A percentile compares a stretch with the other conserved stretches of the same genome.
Conservation (phyloP, 768 basidiomycete genomes). For the Mycena rebaudengoi region DNA sequence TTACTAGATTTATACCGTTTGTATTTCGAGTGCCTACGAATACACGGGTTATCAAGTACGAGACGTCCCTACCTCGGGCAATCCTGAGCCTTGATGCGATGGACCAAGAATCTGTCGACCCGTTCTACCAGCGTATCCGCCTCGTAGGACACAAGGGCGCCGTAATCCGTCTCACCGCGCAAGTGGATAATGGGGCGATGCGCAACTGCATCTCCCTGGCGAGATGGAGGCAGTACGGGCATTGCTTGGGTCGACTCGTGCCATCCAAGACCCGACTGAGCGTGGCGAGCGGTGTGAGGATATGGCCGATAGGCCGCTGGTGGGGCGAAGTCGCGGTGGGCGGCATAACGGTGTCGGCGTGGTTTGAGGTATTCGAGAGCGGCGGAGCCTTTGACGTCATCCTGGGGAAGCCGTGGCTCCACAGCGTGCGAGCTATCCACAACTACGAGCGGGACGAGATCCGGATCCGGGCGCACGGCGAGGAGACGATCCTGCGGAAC, state of each 20-base stretch:
- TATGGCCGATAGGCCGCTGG: slow-evolving; percentile 10
- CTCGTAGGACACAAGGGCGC: too few species aligned
- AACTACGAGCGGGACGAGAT: slow-evolving; percentile 11
- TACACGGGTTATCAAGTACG: slow-evolving; percentile 14
- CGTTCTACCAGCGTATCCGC: too few species aligned
- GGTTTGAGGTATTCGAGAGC: slow-evolving; percentile 19
- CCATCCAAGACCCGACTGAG: slow-evolving; percentile 4
- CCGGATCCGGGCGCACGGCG: background rate
- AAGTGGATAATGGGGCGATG: too few species aligned
- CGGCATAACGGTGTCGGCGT: background rate
- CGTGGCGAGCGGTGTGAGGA: background rate
- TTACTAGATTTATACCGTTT: slow-evolving; percentile 6
- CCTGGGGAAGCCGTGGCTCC: slow-evolving; percentile 20
- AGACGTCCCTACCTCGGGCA: background rate
- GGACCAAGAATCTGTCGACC: too few species aligned
- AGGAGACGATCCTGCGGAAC: slow-evolving; percentile 1
- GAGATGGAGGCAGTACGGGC: slow-evolving; percentile 8
- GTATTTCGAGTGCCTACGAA: slow-evolving; percentile 15
- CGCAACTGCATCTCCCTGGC: slow-evolving; percentile 12
- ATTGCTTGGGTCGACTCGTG: background rate
- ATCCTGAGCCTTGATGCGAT: background rate
- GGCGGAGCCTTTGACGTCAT: slow-evolving; percentile 9
- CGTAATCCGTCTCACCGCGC: too few species aligned
- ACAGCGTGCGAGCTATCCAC: slow-evolving; percentile 9
- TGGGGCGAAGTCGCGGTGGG: slow-evolving; percentile 13